A percentile compares a stretch with the other conserved stretches of the same genome.
phyloP scores from a whole-genome alignment of 2,329 filamentous ascomycete genomes.

The Fusarium hainanense region DNA sequence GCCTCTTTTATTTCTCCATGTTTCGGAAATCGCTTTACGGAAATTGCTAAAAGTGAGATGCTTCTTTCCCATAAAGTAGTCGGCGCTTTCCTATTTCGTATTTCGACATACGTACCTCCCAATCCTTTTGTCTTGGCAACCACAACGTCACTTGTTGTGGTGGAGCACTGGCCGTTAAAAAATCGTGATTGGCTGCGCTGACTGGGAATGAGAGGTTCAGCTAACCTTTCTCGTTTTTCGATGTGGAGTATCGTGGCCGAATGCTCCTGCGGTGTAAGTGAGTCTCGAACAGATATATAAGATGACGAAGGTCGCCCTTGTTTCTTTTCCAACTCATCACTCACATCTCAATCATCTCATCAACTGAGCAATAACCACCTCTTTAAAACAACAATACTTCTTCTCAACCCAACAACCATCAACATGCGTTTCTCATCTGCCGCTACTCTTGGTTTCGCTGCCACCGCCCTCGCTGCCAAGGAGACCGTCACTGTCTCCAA shows the following conservation, averaged over 20 bases:
- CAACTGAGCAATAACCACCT: not conserved
- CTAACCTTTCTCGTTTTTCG: not conserved
- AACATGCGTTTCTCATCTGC: constrained; percentile 20
- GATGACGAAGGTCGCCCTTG: not conserved
- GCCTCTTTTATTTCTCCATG: not conserved
- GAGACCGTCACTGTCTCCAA: constrained; percentile 24
- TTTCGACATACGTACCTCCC: no score
- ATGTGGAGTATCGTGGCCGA: not conserved
- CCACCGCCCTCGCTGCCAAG: not conserved
- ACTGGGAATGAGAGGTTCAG: no score
- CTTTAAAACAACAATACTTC: no score
- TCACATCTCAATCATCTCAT: not conserved
- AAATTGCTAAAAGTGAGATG: no score
- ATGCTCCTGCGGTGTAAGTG: not conserved
- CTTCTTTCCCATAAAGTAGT: not conserved
- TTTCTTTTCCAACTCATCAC: not conserved
- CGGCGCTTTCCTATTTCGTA: not conserved
- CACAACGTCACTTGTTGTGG: no score
- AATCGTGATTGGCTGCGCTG: not conserved
- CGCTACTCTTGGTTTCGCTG: constrained; percentile 4
- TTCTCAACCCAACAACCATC: not conserved
- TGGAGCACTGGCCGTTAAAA: no score
- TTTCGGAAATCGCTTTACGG: not conserved
- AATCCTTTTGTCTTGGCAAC: not conserved
- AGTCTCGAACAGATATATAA: not conserved